Conservation (phyloP, 768 basidiomycete species). For the Pisolithus marmoratus region DNA sequence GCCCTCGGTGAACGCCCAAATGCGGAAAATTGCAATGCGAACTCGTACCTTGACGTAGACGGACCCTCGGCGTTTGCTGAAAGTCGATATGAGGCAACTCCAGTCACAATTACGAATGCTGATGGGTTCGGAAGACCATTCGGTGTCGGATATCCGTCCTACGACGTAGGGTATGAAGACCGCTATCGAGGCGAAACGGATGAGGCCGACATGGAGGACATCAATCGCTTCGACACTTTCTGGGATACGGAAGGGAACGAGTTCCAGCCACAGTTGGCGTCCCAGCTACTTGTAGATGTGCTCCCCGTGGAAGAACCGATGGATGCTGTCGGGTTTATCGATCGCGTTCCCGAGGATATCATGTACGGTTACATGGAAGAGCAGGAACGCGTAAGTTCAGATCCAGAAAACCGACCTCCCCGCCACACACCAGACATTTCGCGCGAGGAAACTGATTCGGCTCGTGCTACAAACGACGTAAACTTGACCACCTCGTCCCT, state of each 20-base stretch:
- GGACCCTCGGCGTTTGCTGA: too few species aligned
- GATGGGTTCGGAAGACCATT: not conserved
- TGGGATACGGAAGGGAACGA: not conserved
- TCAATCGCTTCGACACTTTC: slow-evolving; percentile 11
- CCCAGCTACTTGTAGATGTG: too few species aligned
- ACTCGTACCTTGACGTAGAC: not conserved
- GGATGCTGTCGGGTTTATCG: too few species aligned
- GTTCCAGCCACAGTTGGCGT: too few species aligned
- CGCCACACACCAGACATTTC: not conserved
- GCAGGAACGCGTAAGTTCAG: too few species aligned
- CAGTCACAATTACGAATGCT: too few species aligned
- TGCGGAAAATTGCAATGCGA: not conserved
- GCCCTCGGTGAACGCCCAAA: not conserved
- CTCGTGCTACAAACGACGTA: slow-evolving; percentile 16
- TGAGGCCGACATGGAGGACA: slow-evolving; percentile 11
- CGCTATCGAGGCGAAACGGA: not conserved
- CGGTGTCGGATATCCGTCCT: slow-evolving; percentile 1
- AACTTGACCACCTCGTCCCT: slow-evolving; percentile 18
- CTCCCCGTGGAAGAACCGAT: not conserved
- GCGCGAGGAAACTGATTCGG: slow-evolving; percentile 1
- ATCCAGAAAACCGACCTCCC: not conserved
- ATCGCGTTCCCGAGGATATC: not conserved
- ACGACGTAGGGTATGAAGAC: slow-evolving; percentile 8
- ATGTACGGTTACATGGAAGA: not conserved
- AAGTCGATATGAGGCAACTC: not conserved